Conservation (phyloP, 495 filamentous ascomycete species). For the Trichoderma erinaceum region DNA sequence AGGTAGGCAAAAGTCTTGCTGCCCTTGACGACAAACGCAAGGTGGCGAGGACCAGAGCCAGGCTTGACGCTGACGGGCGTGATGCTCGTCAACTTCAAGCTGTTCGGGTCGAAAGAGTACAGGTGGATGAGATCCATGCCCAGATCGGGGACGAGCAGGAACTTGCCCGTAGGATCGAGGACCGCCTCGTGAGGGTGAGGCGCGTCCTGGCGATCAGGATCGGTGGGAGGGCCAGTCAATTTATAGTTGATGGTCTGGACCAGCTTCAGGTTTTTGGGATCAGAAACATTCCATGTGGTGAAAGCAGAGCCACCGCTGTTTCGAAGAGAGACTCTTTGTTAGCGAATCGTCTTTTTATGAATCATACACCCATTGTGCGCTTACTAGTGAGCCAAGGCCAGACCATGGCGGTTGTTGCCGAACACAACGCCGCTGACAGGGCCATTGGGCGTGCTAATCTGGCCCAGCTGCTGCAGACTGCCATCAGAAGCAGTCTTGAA, state of each 20-base stretch:
- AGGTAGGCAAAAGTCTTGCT: conserved; percentile 54
- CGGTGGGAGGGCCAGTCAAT: conserved; percentile 41
- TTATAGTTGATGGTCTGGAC: conserved; percentile 49
- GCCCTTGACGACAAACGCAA: conserved; percentile 47
- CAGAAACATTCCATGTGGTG: conserved; percentile 22
- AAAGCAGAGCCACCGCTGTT: conserved; percentile 24
- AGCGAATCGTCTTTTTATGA: neutral
- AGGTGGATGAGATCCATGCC: conserved; percentile 65
- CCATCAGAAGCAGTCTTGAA: conserved; percentile 33
- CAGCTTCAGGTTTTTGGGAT: conserved; percentile 28
- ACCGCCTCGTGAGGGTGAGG: conserved; percentile 67
- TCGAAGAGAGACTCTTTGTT: neutral
- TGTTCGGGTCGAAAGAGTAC: conserved; percentile 46
- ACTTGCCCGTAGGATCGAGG: conserved; percentile 62
- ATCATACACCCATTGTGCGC: conserved; percentile 17
- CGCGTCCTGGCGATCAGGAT: conserved; percentile 51
- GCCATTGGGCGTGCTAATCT: conserved; percentile 24
- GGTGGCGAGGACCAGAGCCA: conserved; percentile 65
- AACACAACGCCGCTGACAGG: conserved; percentile 43
- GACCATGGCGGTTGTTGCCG: conserved; percentile 32
- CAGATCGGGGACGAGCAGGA: conserved; percentile 62
- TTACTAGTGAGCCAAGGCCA: conserved; percentile 48
- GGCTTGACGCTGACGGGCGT: conserved; percentile 29
- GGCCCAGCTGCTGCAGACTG: conserved; percentile 30
- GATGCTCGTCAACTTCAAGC: conserved; percentile 30